Evolutionary conservation across 495 filamentous ascomycete genomes (phyloP).

Genomic region (Rostrohypoxylon terebratum): DNA sequence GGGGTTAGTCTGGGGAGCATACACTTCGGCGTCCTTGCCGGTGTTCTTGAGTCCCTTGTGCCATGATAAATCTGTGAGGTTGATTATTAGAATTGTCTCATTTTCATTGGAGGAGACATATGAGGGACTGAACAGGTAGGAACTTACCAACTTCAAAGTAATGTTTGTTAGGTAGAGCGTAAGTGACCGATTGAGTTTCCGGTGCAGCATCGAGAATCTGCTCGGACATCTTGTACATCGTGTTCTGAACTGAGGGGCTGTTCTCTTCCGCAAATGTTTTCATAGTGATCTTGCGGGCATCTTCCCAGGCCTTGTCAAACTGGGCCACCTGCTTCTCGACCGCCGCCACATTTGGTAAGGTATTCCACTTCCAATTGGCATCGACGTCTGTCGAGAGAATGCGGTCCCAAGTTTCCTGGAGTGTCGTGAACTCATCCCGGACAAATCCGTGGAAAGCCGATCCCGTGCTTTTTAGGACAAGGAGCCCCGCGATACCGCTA

Average conservation of each 20-base stretch:
- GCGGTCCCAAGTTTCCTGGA: conserved; percentile 91
- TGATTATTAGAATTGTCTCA: conserved; percentile 16
- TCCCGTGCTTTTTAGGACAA: conserved; percentile 96
- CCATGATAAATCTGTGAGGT: conserved; percentile 85
- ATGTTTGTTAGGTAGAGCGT: conserved; percentile 95
- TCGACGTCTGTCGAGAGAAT: conserved; percentile 95
- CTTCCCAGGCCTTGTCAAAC: conserved; percentile 83
- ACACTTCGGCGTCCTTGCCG: conserved; percentile 95
- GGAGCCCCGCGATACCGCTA: conserved; percentile 77
- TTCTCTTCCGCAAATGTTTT: conserved; percentile 92
- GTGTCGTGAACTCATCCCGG: conserved; percentile 90
- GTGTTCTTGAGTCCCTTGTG: conserved; percentile 98
- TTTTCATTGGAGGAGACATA: background rate
- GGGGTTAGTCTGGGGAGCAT: conserved; percentile 89
- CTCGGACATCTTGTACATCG: conserved; percentile 98
- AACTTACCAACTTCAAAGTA: conserved; percentile 95
- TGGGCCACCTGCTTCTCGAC: conserved; percentile 70
- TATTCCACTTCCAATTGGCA: conserved; percentile 84
- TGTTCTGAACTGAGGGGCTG: conserved; percentile 92
- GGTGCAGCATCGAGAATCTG: conserved; percentile 83
- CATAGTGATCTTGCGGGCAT: conserved; percentile 82
- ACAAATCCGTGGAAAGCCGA: conserved; percentile 96
- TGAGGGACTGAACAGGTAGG: conserved; percentile 24
- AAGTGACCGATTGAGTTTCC: conserved; percentile 77
- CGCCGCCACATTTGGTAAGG: conserved; percentile 72